Evolutionary conservation across 73 alveolate species (phyloP), one percentile per base, ranked within the genome.

Genomic region (Paramecium sexaurelia): DNA sequence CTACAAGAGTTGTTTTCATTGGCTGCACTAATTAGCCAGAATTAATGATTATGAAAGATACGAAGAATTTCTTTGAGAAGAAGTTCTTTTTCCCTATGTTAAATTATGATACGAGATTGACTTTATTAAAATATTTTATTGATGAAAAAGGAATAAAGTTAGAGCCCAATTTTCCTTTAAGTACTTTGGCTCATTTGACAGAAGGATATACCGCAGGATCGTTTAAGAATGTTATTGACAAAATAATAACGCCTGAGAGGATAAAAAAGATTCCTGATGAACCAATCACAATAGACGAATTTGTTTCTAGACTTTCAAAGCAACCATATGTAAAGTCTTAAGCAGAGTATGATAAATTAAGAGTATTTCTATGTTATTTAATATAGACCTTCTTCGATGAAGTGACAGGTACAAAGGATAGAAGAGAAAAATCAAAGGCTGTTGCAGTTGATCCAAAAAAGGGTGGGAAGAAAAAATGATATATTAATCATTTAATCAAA

Each of bases 11-110:
- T 24, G 84, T 93, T 5, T 92, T 94, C 37, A 87, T 96, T 35
- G 99, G 99, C n/a, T 92, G 98, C 86, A 92, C 99, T 0, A 84
- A 94, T 51, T 94, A 92, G 39, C 99, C 98, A 7, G 78, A 89
- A 89, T 95, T 92, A 20, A 95, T 95, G 26, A 75, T 91, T 75
- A 92, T 92, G 92, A 91, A 92, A 73, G 98, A 96, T 71, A 69
- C 95, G 57, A 95, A 95, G 88, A 84, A 85, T 20, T 94, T 92
- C 95, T 96, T 94, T 92, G 98, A 96, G 87, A 96, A 94, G 75
- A 94, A 93, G 17, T 61, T 95, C 78, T 96, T 92, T 83, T 94
- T 96, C 96, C 98, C 97, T n/a, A 90, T 94, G 93, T 97, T 97
- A 7, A 96, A 96, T 75, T 95, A 93, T 89, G 91, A 97, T 13